Evolutionary conservation across 108 stramenopile genomes (phyloP).

Genomic region (Parietichytrium sp.): DNA sequence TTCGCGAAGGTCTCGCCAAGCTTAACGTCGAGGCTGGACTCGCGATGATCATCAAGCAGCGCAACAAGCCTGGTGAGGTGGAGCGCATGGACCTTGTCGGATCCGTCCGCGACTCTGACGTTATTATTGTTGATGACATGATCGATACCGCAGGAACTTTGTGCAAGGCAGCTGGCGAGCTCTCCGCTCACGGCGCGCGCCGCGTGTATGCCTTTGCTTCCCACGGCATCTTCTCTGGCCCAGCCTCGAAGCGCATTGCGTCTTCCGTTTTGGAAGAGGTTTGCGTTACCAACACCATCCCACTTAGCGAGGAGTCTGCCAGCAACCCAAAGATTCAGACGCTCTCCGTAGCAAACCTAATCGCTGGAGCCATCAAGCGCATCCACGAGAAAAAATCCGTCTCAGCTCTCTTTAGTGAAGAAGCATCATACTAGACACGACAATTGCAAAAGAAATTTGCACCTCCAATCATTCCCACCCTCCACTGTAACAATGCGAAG

Average conservation of each 20-base stretch:
- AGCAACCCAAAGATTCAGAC: constrained; percentile 83
- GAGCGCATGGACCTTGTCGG: constrained; percentile 99
- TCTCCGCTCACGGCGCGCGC: constrained; percentile 85
- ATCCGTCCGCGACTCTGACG: constrained; percentile 92
- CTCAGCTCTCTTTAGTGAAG: constrained; percentile 88
- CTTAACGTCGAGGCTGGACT: constrained; percentile 91
- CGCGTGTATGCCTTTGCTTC: constrained; percentile 98
- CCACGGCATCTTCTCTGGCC: constrained; percentile 94
- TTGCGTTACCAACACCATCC: constrained; percentile 65
- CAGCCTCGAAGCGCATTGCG: constrained; percentile 90
- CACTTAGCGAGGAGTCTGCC: constrained; percentile 55
- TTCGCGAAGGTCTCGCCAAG: constrained; percentile 76
- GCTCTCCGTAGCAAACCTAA: constrained; percentile 90
- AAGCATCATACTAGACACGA: constrained; percentile 1
- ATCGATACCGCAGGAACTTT: constrained; percentile 96
- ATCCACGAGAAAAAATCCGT: constrained; percentile 98
- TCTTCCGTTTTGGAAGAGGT: constrained; percentile 89
- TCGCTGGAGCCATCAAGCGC: constrained; percentile 97
- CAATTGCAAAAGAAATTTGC: too few species aligned
- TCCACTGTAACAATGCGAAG: too few species aligned
- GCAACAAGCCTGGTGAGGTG: constrained; percentile 86
- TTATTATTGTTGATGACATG: constrained; percentile 99
- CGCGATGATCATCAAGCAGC: constrained; percentile 99
- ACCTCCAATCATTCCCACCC: too few species aligned
- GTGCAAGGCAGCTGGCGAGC: constrained; percentile 95